A percentile compares a stretch with the other conserved stretches of the same genome.
Conservation (phyloP, 1,139 yeast species). For the Candida albicans region DNA sequence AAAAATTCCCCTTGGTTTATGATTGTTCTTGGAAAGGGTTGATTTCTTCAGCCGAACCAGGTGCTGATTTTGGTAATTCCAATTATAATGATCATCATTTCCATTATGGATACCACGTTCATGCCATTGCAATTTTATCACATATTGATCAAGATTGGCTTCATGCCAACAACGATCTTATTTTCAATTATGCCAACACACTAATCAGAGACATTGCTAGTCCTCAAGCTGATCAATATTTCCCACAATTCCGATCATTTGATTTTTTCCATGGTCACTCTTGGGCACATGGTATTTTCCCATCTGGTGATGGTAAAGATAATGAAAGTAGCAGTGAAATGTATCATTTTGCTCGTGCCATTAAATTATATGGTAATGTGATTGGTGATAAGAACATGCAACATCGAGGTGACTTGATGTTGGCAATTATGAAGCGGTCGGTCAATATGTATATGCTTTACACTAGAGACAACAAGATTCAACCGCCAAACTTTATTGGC, state of each 20-base stretch:
- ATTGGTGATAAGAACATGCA: conserved; percentile 37
- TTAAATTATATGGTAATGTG: conserved; percentile 40
- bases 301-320: conserved; percentile 48
- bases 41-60: conserved; percentile 64
- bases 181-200: conserved; percentile 32
- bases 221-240: conserved; percentile 34
- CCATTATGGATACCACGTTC: conserved; percentile 77
- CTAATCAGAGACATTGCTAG: conserved; percentile 44
- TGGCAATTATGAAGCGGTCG: conserved; percentile 42
- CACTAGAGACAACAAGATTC: conserved; percentile 38
- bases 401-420: conserved; percentile 40
- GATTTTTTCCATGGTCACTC: conserved; percentile 52
- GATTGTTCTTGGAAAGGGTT: conserved; percentile 76
- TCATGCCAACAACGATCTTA: conserved; percentile 25
- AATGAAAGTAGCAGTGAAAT: conserved; percentile 50
- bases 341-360: conserved; percentile 45
- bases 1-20: conserved; percentile 62
- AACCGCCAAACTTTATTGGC: conserved; percentile 37
- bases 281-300: conserved; percentile 47
- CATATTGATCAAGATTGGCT: conserved; percentile 49
- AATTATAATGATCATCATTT: conserved; percentile 81
- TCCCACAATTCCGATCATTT: conserved; percentile 44
- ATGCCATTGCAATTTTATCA: conserved; percentile 67
- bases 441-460: conserved; percentile 48
- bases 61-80: conserved; percentile 74